phyloP scores from a whole-genome alignment of 768 basidiomycete genomes.

The Rhodosporidiobolus odoratus region DNA sequence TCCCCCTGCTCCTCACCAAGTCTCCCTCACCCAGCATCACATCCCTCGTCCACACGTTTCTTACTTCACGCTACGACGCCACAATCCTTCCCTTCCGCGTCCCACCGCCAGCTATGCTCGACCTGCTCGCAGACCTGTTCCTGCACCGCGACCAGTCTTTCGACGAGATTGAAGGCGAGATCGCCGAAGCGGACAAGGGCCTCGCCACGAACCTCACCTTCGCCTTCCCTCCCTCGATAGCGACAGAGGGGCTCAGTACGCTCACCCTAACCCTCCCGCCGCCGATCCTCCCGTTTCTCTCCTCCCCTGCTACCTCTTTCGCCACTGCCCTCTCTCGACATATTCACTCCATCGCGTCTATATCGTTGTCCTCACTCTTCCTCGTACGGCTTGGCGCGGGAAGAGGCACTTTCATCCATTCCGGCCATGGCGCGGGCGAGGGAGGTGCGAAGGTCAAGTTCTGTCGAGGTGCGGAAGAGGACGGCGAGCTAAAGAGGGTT shows the following conservation, averaged over 20 bases:
- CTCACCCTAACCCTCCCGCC: slow-evolving; percentile 17
- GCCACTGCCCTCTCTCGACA: background rate
- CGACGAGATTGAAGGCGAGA: background rate
- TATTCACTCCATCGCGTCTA: background rate
- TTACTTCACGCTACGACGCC: slow-evolving; percentile 9
- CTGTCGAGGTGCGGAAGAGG: slow-evolving; percentile 1
- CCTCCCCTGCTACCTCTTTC: background rate
- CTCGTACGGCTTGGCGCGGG: slow-evolving; percentile 8
- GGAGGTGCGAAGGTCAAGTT: slow-evolving; percentile 7
- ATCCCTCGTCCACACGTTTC: background rate
- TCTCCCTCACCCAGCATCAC: background rate
- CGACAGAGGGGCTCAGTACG: slow-evolving; percentile 5
- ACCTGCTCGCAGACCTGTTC: slow-evolving; percentile 47
- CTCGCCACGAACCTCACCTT: background rate
- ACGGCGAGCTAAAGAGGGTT: background rate
- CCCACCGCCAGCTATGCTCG: slow-evolving; percentile 55
- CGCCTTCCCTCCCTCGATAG: slow-evolving; percentile 1
- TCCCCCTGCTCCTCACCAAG: slow-evolving; percentile 9
- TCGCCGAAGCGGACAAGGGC: background rate
- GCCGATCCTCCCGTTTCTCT: background rate
- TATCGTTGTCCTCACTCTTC: background rate
- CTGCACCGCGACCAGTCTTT: background rate
- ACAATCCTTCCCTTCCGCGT: background rate
- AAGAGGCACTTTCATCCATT: slow-evolving; percentile 6
- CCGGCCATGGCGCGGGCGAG: slow-evolving; percentile 4